phyloP scores from a whole-genome alignment of 306 rosid species.

The Cicer pinnatifidum region DNA sequence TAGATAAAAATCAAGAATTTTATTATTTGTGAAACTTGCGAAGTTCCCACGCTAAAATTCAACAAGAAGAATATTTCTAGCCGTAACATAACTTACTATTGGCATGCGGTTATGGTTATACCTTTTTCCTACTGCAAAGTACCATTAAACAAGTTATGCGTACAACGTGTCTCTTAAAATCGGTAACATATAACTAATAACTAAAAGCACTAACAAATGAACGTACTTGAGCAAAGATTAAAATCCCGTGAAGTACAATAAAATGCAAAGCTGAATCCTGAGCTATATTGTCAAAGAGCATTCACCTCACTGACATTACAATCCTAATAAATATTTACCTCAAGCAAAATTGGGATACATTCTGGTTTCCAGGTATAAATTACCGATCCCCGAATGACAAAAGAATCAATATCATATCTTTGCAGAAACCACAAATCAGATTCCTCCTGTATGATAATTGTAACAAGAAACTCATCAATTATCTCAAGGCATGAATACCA shows the following conservation, averaged over 20 bases:
- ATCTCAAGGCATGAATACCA: slow-evolving; percentile 30
- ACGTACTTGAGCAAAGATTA: slow-evolving; percentile 31
- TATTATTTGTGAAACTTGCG: neutral
- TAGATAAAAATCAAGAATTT: neutral
- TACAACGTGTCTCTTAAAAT: neutral
- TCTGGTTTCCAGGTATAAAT: slow-evolving; percentile 42
- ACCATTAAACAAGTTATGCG: neutral
- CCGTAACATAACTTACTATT: slow-evolving; percentile 1
- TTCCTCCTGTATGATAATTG: slow-evolving; percentile 39
- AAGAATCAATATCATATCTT: slow-evolving; percentile 45
- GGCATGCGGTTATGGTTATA: neutral
- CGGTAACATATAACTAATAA: neutral
- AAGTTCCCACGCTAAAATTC: neutral
- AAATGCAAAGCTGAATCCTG: slow-evolving; percentile 30
- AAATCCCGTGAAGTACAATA: slow-evolving; percentile 37
- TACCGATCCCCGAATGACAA: slow-evolving; percentile 44
- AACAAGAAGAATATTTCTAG: neutral
- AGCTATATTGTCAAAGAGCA: slow-evolving; percentile 37
- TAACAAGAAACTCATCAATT: slow-evolving; percentile 39
- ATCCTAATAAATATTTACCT: slow-evolving; percentile 44
- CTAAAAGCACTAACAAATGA: neutral
- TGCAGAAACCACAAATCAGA: slow-evolving; percentile 44
- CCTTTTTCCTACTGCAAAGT: neutral
- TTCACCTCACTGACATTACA: slow-evolving; percentile 47
- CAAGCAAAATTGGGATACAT: slow-evolving; percentile 64